Percentiles rank a stretch among this genome's conserved stretches.
Conservation (phyloP, 148 eudicot genomes). For the Rhododendron griersonianum region DNA sequence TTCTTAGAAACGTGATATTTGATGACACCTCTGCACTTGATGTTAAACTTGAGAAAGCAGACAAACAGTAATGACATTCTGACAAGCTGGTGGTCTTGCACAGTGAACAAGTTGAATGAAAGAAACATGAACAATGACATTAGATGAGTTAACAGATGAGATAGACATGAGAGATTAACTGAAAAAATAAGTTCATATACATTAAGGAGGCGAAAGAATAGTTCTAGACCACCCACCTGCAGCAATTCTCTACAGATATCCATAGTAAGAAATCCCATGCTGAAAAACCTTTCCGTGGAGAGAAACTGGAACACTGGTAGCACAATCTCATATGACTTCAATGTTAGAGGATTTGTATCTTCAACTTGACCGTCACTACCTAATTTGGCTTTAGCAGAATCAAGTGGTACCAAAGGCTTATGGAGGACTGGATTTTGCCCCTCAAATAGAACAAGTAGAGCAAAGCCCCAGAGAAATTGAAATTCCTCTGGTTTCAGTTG, state of each 20-base stretch:
- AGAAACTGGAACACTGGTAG: slow-evolving; percentile 74
- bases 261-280: slow-evolving; percentile 54
- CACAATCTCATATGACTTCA: slow-evolving; percentile 57
- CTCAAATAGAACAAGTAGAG: slow-evolving; percentile 80
- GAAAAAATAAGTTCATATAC: background rate
- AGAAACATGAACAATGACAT: background rate
- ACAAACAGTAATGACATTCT: background rate
- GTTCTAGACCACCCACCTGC: slow-evolving; percentile 49
- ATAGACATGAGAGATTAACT: background rate
- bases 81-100: background rate
- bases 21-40: background rate
- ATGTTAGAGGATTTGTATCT: slow-evolving; percentile 38
- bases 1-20: background rate
- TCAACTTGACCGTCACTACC: slow-evolving; percentile 41
- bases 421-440: slow-evolving; percentile 47
- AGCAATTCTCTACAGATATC: slow-evolving; percentile 73
- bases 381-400: slow-evolving; percentile 37
- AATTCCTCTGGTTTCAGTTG: slow-evolving; percentile 65
- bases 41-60: background rate
- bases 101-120: background rate
- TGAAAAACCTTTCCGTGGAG: slow-evolving; percentile 62
- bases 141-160: background rate
- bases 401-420: slow-evolving; percentile 44
- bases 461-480: slow-evolving; percentile 81
- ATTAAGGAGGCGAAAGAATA: background rate